Evolutionary conservation across 306 rosid genomes (phyloP).

Genomic region (Ziziphus jujuba): DNA sequence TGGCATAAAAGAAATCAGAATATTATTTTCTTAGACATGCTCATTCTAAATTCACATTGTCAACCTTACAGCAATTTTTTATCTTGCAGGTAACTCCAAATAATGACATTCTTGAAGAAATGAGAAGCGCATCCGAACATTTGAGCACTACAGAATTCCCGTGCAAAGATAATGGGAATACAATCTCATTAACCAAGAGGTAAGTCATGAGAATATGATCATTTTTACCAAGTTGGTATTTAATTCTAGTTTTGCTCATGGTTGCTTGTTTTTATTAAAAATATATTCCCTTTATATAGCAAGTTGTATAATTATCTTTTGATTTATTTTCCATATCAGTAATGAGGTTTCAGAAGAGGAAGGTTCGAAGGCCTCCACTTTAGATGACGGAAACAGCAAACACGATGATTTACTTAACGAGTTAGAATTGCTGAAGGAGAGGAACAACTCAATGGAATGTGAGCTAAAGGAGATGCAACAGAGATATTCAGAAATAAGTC

Average conservation of each 20-base stretch:
- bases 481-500: slow-evolving; percentile 98
- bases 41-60: not conserved
- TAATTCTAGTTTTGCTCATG: not conserved
- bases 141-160: too few species aligned
- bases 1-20: not conserved
- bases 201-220: slow-evolving; percentile 16
- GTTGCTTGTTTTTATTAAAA: not conserved
- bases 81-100: slow-evolving; percentile 46
- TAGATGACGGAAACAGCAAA: slow-evolving; percentile 23
- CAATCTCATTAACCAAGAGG: slow-evolving; percentile 42
- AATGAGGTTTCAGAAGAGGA: slow-evolving; percentile 28
- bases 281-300: not conserved
- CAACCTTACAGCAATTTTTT: not conserved
- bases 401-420: slow-evolving; percentile 38
- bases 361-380: slow-evolving; percentile 17
- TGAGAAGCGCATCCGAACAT: slow-evolving; percentile 15
- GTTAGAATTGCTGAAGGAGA: slow-evolving; percentile 54
- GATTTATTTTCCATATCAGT: slow-evolving; percentile 33
- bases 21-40: not conserved
- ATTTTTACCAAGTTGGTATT: slow-evolving; percentile 4
- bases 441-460: slow-evolving; percentile 74
- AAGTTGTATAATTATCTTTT: slow-evolving; percentile 9
- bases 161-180: slow-evolving; percentile 27
- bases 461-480: slow-evolving; percentile 97
- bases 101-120: slow-evolving; percentile 22